phyloP scores from a whole-genome alignment of 2,329 filamentous ascomycete species.

The Epichloe hybrida region DNA sequence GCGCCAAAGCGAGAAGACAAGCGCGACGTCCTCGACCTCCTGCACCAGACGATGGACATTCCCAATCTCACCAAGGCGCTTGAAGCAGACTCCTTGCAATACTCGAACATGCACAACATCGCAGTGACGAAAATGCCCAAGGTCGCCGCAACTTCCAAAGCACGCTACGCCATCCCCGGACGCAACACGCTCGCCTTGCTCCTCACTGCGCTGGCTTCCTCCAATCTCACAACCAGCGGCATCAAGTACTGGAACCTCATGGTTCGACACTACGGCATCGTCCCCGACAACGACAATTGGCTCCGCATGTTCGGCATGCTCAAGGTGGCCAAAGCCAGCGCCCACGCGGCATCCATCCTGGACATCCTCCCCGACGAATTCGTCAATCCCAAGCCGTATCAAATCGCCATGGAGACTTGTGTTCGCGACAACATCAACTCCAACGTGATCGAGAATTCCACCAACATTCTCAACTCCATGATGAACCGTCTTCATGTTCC shows the following conservation, averaged over 20 bases:
- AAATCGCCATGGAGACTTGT: constrained; percentile 61
- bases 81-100: constrained; percentile 9
- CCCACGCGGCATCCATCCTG: constrained; percentile 46
- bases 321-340: constrained; percentile 51
- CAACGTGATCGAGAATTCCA: constrained; percentile 53
- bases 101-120: constrained; percentile 12
- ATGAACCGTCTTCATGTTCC: constrained; percentile 22
- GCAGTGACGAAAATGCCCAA: constrained; percentile 5
- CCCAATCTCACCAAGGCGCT: constrained; percentile 35
- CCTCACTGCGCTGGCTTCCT: constrained; percentile 47
- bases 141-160: constrained; percentile 6
- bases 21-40: constrained; percentile 57
- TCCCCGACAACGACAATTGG: constrained; percentile 61
- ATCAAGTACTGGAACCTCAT: constrained; percentile 67
- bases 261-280: constrained; percentile 44
- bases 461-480: constrained; percentile 53
- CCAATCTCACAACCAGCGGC: constrained; percentile 48
- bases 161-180: constrained; percentile 30
- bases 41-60: constrained; percentile 74
- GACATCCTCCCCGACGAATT: constrained; percentile 33
- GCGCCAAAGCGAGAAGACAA: constrained; percentile 46
- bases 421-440: constrained; percentile 62
- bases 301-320: constrained; percentile 55
- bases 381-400: constrained; percentile 43
- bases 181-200: constrained; percentile 55